phyloP scores from a whole-genome alignment of 2,329 filamentous ascomycete species.

The Penicillium sp. region DNA sequence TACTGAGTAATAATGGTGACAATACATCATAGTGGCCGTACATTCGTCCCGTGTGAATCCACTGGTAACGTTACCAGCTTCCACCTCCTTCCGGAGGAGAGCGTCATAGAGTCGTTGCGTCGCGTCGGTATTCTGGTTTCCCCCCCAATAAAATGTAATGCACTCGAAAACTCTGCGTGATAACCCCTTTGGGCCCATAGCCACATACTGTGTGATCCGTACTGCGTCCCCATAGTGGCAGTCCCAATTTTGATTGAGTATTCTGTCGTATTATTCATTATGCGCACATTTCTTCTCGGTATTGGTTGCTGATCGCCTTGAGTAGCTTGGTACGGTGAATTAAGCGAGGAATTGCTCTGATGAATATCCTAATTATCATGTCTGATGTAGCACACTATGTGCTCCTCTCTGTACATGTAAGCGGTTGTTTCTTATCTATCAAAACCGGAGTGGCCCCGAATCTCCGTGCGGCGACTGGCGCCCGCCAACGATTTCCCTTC shows the following conservation, averaged over 20 bases:
- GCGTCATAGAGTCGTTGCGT: slow-evolving; percentile 24
- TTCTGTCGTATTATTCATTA: background rate
- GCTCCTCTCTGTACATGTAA: background rate
- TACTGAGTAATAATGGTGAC: background rate
- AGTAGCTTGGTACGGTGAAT: background rate
- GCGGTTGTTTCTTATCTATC: background rate
- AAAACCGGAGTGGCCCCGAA: background rate
- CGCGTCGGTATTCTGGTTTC: slow-evolving; percentile 9
- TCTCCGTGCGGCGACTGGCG: background rate
- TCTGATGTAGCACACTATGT: background rate
- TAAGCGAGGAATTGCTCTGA: slow-evolving; percentile 1
- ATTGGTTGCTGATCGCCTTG: background rate
- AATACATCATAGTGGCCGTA: slow-evolving; percentile 5
- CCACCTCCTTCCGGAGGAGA: slow-evolving; percentile 22
- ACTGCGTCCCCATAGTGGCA: background rate
- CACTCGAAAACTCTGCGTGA: slow-evolving; percentile 11
- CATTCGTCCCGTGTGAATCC: slow-evolving; percentile 8
- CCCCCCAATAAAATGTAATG: slow-evolving; percentile 4
- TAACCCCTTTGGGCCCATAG: background rate
- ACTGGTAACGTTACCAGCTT: slow-evolving; percentile 20
- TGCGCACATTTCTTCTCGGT: background rate
- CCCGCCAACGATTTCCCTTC: background rate
- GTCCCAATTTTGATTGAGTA: background rate
- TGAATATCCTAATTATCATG: background rate
- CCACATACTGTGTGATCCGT: background rate